A percentile compares a stretch with the other conserved stretches of the same genome.
Conservation (phyloP, 208 protist species). For the Leishmania braziliensis region DNA sequence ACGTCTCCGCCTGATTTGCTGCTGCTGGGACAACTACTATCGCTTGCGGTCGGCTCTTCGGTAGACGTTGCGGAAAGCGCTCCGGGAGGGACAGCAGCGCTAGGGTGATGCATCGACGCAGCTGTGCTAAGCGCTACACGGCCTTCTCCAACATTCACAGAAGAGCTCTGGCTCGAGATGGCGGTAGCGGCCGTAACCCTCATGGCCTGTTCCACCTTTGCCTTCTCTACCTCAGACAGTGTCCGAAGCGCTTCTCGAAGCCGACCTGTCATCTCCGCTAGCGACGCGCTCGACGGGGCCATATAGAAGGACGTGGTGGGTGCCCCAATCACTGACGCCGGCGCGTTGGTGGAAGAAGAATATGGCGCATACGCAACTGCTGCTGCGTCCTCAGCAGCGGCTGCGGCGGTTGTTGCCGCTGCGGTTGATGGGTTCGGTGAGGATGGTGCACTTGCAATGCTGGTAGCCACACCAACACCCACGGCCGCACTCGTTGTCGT, state of each 20-base stretch:
- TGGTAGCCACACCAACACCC: neutral
- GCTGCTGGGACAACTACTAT: neutral
- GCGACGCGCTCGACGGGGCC: constrained; percentile 2
- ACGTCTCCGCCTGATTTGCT: neutral
- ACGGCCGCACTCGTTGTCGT: neutral
- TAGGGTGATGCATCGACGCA: neutral
- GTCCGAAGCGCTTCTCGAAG: constrained; percentile 33
- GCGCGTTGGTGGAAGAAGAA: neutral
- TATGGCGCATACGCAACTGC: neutral
- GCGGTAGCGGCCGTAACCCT: neutral
- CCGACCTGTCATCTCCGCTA: constrained; percentile 18
- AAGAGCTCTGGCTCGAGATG: neutral
- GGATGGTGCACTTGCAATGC: neutral
- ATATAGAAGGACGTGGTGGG: neutral
- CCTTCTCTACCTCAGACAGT: constrained; percentile 31
- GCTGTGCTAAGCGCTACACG: neutral
- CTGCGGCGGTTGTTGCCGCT: neutral
- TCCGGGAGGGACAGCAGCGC: neutral
- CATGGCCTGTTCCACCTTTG: constrained; percentile 21
- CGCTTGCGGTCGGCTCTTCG: neutral
- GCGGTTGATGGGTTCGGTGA: neutral
- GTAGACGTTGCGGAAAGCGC: neutral
- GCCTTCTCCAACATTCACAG: neutral
- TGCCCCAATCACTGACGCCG: neutral
- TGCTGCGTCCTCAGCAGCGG: neutral